These are phyloP conservation scores for Hygrocybe coccinea DNA, from an alignment of 768 basidiomycete species.

Conservation along the genomic window DNA sequence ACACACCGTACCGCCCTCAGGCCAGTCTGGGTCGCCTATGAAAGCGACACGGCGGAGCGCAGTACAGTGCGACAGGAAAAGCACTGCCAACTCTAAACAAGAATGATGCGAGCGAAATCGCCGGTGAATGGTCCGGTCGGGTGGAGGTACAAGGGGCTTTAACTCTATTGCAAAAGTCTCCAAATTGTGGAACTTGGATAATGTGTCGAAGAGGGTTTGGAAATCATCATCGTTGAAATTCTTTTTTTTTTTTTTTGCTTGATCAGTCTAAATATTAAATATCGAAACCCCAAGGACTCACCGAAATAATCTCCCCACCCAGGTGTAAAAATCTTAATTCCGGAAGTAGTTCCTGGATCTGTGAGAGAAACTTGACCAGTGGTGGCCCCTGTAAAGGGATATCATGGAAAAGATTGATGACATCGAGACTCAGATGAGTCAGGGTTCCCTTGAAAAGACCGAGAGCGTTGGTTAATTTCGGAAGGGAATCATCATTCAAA, in stretches of 20 bases:
- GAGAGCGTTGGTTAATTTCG: background rate
- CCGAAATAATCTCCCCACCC: background rate
- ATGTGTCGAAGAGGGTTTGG: background rate
- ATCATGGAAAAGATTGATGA: background rate
- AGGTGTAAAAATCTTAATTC: background rate
- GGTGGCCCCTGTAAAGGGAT: background rate
- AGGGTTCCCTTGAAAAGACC: background rate
- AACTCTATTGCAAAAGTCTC: background rate
- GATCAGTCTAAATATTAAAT: no score
- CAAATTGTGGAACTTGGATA: background rate
- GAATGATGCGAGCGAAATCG: background rate
- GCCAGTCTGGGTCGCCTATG: background rate
- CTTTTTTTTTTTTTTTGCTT: background rate
- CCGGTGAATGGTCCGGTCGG: background rate
- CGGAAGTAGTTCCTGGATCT: background rate
- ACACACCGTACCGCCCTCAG: background rate
- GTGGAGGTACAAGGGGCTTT: background rate
- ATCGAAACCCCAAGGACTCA: background rate
- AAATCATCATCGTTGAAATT: background rate
- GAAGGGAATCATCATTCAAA: background rate
- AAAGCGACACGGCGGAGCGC: background rate
- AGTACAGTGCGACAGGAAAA: background rate
- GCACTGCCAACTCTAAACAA: background rate
- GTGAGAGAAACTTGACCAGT: background rate
- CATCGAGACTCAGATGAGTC: background rate